A percentile compares a stretch with the other conserved stretches of the same genome.
Conservation (phyloP, 352 stramenopile genomes). For the Phytopythium chamaehyphon region DNA sequence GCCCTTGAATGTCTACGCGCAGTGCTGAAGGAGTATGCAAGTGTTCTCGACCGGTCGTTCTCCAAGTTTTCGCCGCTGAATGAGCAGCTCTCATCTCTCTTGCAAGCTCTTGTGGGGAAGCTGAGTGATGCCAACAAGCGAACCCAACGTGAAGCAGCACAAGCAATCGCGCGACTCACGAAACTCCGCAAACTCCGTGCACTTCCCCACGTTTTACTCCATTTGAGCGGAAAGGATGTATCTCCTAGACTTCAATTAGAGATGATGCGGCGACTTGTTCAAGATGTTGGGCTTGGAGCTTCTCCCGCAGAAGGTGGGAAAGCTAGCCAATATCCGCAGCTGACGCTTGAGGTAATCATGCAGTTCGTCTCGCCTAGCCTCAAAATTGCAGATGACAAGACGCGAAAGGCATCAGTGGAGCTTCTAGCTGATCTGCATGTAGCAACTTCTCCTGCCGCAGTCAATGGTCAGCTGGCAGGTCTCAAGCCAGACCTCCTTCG, state of each 20-base stretch:
- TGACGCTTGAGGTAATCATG: constrained; percentile 62
- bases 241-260: constrained; percentile 49
- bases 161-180: constrained; percentile 55
- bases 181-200: constrained; percentile 58
- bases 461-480: constrained; percentile 35
- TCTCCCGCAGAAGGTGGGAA: constrained; percentile 6
- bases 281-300: constrained; percentile 38
- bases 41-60: constrained; percentile 40
- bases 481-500: constrained; percentile 77
- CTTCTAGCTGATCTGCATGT: constrained; percentile 62
- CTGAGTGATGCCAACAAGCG: constrained; percentile 80
- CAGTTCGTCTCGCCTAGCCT: constrained; percentile 68
- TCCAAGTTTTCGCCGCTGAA: constrained; percentile 40
- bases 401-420: constrained; percentile 59
- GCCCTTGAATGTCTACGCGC: constrained; percentile 63
- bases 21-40: constrained; percentile 63
- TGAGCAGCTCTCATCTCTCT: constrained; percentile 48
- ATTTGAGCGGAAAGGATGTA: constrained; percentile 60
- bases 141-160: constrained; percentile 62
- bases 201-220: constrained; percentile 53
- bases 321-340: constrained; percentile 6
- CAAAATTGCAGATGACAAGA: constrained; percentile 77
- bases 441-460: constrained; percentile 17
- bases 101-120: constrained; percentile 51
- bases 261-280: constrained; percentile 48